Percentiles rank a stretch among this genome's conserved stretches.
These are phyloP conservation scores for Euphorbia lathyris DNA, from an alignment of 345 rosid genomes.

Conservation along the genomic window DNA sequence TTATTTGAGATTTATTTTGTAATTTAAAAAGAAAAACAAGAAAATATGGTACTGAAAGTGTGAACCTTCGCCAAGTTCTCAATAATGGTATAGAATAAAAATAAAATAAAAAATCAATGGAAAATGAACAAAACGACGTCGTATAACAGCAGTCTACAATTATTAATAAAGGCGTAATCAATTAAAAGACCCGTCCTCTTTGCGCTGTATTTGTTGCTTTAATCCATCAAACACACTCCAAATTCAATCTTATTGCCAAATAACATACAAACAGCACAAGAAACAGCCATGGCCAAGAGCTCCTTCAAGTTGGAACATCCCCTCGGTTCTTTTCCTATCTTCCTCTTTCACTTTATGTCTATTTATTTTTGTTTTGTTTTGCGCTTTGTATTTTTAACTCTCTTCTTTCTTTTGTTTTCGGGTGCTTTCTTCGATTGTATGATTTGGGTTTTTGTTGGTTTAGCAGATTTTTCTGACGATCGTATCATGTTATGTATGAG, in stretches of 20 bases:
- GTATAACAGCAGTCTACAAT: too few species aligned
- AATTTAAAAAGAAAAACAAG: too few species aligned
- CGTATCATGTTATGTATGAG: too few species aligned
- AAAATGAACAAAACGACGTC: too few species aligned
- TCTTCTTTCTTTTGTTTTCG: too few species aligned
- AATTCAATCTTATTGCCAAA: not conserved
- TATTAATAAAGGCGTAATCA: not conserved
- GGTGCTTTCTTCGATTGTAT: not conserved
- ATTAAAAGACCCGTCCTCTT: not conserved
- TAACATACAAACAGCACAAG: not conserved
- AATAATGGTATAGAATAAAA: too few species aligned
- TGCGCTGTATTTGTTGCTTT: not conserved
- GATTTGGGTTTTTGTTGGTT: too few species aligned
- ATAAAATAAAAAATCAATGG: too few species aligned
- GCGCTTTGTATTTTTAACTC: not conserved
- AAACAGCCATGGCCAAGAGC: conserved; percentile 57
- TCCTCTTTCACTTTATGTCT: not conserved
- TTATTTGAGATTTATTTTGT: too few species aligned
- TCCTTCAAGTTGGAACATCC: conserved; percentile 92
- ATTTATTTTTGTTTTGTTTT: not conserved
- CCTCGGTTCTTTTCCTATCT: conserved; percentile 50
- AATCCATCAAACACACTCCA: not conserved
- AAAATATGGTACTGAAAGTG: too few species aligned
- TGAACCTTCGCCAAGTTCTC: too few species aligned
- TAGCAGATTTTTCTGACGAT: too few species aligned